Evolutionary conservation across 2,329 filamentous ascomycete species (phyloP).

Genomic region (Aspergillus puulaauensis): DNA sequence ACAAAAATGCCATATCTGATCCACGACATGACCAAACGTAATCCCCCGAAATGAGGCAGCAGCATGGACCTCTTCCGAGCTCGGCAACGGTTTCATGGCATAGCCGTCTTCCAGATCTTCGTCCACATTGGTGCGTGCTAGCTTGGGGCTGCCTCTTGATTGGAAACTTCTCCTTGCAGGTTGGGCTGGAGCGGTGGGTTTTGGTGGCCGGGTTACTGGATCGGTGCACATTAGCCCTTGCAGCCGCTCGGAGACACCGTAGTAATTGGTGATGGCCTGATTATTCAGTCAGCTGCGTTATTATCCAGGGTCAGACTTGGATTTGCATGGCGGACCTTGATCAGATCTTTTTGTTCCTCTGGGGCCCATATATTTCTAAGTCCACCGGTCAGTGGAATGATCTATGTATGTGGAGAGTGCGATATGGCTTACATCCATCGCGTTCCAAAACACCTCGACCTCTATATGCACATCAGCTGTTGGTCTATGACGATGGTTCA

Average conservation of each 20-base stretch:
- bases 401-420: no score
- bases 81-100: constrained; percentile 21
- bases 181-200: constrained; percentile 18
- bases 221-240: constrained; percentile 63
- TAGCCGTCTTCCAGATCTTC: constrained; percentile 37
- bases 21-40: constrained; percentile 60
- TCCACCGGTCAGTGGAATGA: not conserved
- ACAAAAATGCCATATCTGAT: constrained; percentile 74
- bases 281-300: constrained; percentile 4
- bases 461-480: constrained; percentile 26
- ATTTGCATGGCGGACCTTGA: constrained; percentile 41
- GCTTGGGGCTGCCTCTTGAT: constrained; percentile 9
- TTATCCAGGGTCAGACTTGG: not conserved
- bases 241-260: constrained; percentile 68
- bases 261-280: constrained; percentile 56
- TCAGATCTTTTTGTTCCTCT: constrained; percentile 55
- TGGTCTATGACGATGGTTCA: not conserved
- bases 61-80: constrained; percentile 21
- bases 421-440: constrained; percentile 65
- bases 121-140: constrained; percentile 16
- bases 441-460: constrained; percentile 53
- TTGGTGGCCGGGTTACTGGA: constrained; percentile 40
- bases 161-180: constrained; percentile 14
- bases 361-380: constrained; percentile 69
- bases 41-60: constrained; percentile 33